A percentile compares a stretch with the other conserved stretches of the same genome.
Evolutionary conservation across 768 basidiomycete species (phyloP).

Genomic region (Agaricus blazei): DNA sequence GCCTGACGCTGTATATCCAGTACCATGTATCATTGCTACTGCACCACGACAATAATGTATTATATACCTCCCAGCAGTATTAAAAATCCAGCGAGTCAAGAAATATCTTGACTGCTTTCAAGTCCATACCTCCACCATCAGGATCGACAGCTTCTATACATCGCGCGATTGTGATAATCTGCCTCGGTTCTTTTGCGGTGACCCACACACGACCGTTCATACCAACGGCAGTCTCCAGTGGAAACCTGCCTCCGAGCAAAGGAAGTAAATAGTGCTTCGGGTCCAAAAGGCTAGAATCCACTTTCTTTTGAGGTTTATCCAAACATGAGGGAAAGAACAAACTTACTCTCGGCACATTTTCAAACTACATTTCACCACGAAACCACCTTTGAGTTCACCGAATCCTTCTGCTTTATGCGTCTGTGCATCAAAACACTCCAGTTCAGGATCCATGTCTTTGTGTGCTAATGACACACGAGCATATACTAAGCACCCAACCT

Average conservation of each 20-base stretch:
- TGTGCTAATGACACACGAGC: constrained; percentile 91
- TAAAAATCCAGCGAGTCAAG: constrained; percentile 41
- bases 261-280: constrained; percentile 80
- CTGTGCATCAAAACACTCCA: constrained; percentile 94
- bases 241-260: constrained; percentile 73
- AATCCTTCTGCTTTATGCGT: constrained; percentile 90
- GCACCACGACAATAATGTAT: constrained; percentile 6
- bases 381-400: constrained; percentile 89
- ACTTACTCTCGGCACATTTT: constrained; percentile 82
- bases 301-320: not conserved
- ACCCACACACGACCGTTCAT: constrained; percentile 93
- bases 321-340: not conserved
- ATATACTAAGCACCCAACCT: constrained; percentile 91
- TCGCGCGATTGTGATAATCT: constrained; percentile 69
- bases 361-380: constrained; percentile 75
- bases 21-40: not conserved
- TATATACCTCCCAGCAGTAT: constrained; percentile 3
- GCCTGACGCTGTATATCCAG: not conserved
- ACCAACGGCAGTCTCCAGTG: constrained; percentile 85
- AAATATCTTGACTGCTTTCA: constrained; percentile 46
- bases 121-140: constrained; percentile 61
- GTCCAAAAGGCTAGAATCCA: constrained; percentile 59
- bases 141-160: constrained; percentile 83
- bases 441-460: constrained; percentile 97
- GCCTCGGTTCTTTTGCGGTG: constrained; percentile 63